Conservation (phyloP, 495 filamentous ascomycete species). For the Aspergillus nidulans region DNA sequence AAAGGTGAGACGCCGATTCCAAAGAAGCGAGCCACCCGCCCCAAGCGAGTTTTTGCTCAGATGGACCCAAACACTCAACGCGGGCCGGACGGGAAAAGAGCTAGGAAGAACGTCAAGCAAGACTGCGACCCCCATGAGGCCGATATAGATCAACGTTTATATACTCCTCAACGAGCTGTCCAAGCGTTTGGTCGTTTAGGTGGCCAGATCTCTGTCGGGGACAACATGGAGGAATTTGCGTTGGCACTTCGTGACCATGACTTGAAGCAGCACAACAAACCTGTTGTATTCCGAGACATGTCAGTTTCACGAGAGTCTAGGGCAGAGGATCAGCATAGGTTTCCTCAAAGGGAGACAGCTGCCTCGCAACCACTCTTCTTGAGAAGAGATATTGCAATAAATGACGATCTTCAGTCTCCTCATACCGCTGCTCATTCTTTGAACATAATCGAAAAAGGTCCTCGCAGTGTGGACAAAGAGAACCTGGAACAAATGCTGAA, state of each 20-base stretch:
- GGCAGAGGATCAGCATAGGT: conserved; percentile 12
- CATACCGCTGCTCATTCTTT: conserved; percentile 11
- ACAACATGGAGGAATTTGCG: conserved; percentile 29
- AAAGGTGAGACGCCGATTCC: conserved; percentile 47
- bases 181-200: conserved; percentile 5
- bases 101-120: conserved; percentile 12
- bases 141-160: not conserved
- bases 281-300: conserved; percentile 37
- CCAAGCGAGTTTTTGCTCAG: conserved; percentile 25
- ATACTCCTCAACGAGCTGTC: conserved; percentile 1
- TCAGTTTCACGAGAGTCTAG: conserved; percentile 7
- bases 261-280: conserved; percentile 19
- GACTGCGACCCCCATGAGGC: conserved; percentile 1
- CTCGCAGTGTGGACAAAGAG: conserved; percentile 28
- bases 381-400: conserved; percentile 2
- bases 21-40: conserved; percentile 26
- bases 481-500: conserved; percentile 44
- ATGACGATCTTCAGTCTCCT: conserved; percentile 10
- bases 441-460: conserved; percentile 1
- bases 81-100: conserved; percentile 23
- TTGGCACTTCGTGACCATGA: conserved; percentile 23
- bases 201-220: conserved; percentile 8
- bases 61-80: conserved; percentile 31
- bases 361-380: conserved; percentile 24
- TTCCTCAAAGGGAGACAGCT: conserved; percentile 15